A percentile compares a stretch with the other conserved stretches of the same genome.
These are phyloP conservation scores for Dendrobium chrysotoxum DNA, from an alignment of 106 monocot species.

Conservation along the genomic window DNA sequence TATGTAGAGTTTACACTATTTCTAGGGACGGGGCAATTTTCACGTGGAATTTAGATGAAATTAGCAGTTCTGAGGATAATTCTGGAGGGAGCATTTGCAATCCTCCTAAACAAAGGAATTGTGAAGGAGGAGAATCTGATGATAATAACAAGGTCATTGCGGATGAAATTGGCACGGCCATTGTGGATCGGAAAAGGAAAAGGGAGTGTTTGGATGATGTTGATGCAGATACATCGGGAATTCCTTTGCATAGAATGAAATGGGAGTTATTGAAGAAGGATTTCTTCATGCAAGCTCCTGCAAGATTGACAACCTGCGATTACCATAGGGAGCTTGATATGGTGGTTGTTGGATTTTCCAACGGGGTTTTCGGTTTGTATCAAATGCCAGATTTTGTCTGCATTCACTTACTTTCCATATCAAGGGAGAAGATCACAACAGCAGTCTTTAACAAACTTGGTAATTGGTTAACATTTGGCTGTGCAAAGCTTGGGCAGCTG, in stretches of 20 bases:
- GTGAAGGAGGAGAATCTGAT: neutral
- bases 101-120: slow-evolving; percentile 9
- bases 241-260: slow-evolving; percentile 29
- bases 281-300: slow-evolving; percentile 80
- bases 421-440: slow-evolving; percentile 91
- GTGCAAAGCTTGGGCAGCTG: slow-evolving; percentile 94
- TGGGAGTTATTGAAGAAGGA: slow-evolving; percentile 90
- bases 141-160: neutral
- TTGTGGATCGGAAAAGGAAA: slow-evolving; percentile 7
- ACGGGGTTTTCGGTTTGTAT: slow-evolving; percentile 94
- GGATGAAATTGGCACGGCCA: neutral
- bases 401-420: slow-evolving; percentile 83
- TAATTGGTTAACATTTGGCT: slow-evolving; percentile 93
- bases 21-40: slow-evolving; percentile 84
- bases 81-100: slow-evolving; percentile 9
- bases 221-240: neutral
- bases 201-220: slow-evolving; percentile 4
- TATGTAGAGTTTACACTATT: slow-evolving; percentile 49
- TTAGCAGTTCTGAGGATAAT: slow-evolving; percentile 8
- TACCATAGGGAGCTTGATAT: slow-evolving; percentile 89
- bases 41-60: slow-evolving; percentile 60
- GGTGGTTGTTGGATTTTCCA: slow-evolving; percentile 93
- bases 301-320: slow-evolving; percentile 83
- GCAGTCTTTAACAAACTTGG: slow-evolving; percentile 73
- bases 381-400: slow-evolving; percentile 99